phyloP scores from a whole-genome alignment of 2,329 filamentous ascomycete genomes.

The Epichloe scottii region DNA sequence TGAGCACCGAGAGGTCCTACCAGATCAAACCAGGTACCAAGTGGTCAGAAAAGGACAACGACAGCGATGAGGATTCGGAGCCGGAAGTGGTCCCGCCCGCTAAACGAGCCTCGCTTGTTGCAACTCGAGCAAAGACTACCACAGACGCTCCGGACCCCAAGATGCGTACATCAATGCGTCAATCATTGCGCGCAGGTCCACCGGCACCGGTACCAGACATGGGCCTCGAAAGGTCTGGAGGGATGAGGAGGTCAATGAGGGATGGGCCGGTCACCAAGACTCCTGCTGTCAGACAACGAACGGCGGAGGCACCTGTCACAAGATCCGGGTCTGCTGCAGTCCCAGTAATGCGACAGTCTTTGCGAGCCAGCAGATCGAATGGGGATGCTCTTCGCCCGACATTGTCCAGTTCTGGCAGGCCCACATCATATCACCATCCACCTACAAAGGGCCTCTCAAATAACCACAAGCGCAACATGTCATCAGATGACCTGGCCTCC shows the following conservation, averaged over 20 bases:
- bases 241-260: slow-evolving; percentile 24
- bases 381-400: slow-evolving; percentile 3
- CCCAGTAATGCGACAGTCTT: slow-evolving; percentile 13
- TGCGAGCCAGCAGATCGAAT: slow-evolving; percentile 10
- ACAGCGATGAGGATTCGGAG: not conserved
- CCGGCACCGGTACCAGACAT: slow-evolving; percentile 7
- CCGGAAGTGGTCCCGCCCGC: not conserved
- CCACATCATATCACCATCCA: slow-evolving; percentile 19
- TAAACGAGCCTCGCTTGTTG: slow-evolving; percentile 2
- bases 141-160: slow-evolving; percentile 9
- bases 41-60: slow-evolving; percentile 13
- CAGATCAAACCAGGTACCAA: slow-evolving; percentile 26
- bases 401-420: slow-evolving; percentile 11
- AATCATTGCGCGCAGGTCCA: slow-evolving; percentile 31
- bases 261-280: slow-evolving; percentile 1
- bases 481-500: slow-evolving; percentile 12
- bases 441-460: slow-evolving; percentile 8
- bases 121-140: not conserved
- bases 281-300: not conserved
- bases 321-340: not conserved
- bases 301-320: not conserved
- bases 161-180: slow-evolving; percentile 37
- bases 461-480: slow-evolving; percentile 13
- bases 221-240: slow-evolving; percentile 7
- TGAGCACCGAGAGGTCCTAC: slow-evolving; percentile 20